Percentiles rank a stretch among this genome's conserved stretches.
Evolutionary conservation across 2,329 filamentous ascomycete species (phyloP).

Genomic region (Chaetomiaceae sp.): DNA sequence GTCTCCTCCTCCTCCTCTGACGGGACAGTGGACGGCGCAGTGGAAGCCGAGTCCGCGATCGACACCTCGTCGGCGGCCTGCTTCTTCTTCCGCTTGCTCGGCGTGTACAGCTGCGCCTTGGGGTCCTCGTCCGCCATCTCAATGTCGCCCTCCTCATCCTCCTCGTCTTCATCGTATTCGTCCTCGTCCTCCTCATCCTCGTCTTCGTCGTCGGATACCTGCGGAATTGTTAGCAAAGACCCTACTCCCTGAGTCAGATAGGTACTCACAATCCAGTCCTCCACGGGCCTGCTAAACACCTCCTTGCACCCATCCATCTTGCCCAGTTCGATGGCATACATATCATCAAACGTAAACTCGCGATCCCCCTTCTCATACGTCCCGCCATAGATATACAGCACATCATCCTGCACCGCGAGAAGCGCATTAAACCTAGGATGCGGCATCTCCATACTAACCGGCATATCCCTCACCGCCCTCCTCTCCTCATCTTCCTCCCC

Average conservation of each 20-base stretch:
- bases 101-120: slow-evolving; percentile 52
- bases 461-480: slow-evolving; percentile 57
- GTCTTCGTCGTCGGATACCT: slow-evolving; percentile 58
- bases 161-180: slow-evolving; percentile 50
- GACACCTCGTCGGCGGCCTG: slow-evolving; percentile 32
- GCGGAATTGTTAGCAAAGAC: slow-evolving; percentile 14
- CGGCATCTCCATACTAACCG: slow-evolving; percentile 74
- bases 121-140: slow-evolving; percentile 46
- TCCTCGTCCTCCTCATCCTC: slow-evolving; percentile 58
- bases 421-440: slow-evolving; percentile 89
- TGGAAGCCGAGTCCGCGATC: slow-evolving; percentile 15
- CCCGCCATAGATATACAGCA: slow-evolving; percentile 89
- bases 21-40: slow-evolving; percentile 23
- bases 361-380: slow-evolving; percentile 93
- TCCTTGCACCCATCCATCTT: slow-evolving; percentile 93
- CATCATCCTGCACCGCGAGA: slow-evolving; percentile 84
- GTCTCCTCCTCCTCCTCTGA: slow-evolving; percentile 44
- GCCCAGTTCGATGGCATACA: slow-evolving; percentile 89
- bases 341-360: slow-evolving; percentile 92
- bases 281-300: slow-evolving; percentile 77
- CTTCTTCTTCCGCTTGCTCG: slow-evolving; percentile 56
- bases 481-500: slow-evolving; percentile 51
- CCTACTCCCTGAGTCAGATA: neutral
- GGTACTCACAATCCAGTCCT: slow-evolving; percentile 72
- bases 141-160: slow-evolving; percentile 46